These are phyloP conservation scores for Fusarium coffeatum DNA, from an alignment of 2,329 filamentous ascomycete species.

Conservation along the genomic window DNA sequence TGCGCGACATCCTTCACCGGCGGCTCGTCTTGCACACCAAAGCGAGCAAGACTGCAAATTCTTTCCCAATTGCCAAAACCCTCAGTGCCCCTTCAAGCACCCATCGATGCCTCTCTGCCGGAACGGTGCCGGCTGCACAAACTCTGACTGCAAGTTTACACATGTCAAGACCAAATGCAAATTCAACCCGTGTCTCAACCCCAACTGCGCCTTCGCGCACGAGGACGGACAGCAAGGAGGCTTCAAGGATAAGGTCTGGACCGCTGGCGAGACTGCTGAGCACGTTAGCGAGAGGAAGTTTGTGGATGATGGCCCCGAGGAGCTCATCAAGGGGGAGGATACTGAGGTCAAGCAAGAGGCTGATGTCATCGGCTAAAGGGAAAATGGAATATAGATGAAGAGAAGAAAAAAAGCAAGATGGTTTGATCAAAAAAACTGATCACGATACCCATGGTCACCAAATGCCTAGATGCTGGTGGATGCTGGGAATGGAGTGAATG, in stretches of 20 bases:
- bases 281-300: constrained; percentile 93
- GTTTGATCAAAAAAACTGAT: constrained; percentile 34
- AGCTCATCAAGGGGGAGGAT: constrained; percentile 75
- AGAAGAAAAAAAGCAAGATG: constrained; percentile 16
- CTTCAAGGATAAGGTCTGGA: constrained; percentile 93
- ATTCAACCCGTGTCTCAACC: constrained; percentile 91
- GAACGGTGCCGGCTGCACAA: constrained; percentile 89
- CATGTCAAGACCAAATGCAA: constrained; percentile 88
- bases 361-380: constrained; percentile 53
- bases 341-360: constrained; percentile 53
- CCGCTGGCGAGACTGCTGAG: constrained; percentile 65
- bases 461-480: constrained; percentile 16
- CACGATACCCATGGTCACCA: constrained; percentile 38
- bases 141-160: constrained; percentile 86
- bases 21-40: constrained; percentile 81
- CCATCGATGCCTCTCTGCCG: constrained; percentile 87
- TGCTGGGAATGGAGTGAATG: constrained; percentile 34
- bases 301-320: constrained; percentile 77
- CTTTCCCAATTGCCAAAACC: constrained; percentile 91
- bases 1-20: constrained; percentile 90
- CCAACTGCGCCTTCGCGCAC: constrained; percentile 89
- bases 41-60: constrained; percentile 89
- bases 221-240: constrained; percentile 88
- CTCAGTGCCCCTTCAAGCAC: constrained; percentile 88
- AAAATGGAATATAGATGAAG: constrained; percentile 22